Evolutionary conservation across 345 rosid genomes (phyloP), one percentile per base, ranked within the genome.

Genomic region (Ceriops tagal): DNA sequence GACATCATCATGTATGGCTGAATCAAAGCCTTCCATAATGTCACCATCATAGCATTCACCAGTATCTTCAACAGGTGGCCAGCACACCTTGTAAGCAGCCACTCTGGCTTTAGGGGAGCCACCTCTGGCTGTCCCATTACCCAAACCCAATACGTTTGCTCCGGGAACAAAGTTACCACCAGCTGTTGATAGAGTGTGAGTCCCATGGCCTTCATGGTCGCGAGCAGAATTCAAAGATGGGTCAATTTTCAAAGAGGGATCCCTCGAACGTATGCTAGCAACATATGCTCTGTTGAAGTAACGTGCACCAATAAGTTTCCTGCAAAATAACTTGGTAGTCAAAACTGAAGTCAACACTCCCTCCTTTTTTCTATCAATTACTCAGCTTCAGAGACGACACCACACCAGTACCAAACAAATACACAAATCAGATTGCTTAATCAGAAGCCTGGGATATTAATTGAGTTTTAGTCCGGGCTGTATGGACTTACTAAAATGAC

Each of bases 291-390:
- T 83, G 85, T 80, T 84, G 52, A 85, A 89, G 80, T 77, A 85
- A 72, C 78, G 85, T 53, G 82, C 86, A 30, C 95, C 95, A 5
- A 89, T 89, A 65, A 89, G 77, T 67, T 89, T 89, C 80, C 90
- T 87, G 75, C 30, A 5, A 56, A 6, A 9, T 49, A 31, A 21
- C 2, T 30, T 6, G 1, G 37, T 52, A n/a, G 6, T 31, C 20
- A 49, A 34, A 51, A 30, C 18, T 43, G 18, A 0, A 43, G 49
- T 43, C 16, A 13, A 43, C 18, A 43, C 4, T 11, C 37, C 37
- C 5, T 13, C 16, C 18, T 0, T 43, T 43, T 43, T 43, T 13
- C 1, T 4, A 13, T 43, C 9, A 34, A 34, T 34, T 34, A 8
- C 37, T 34, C 46, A 0, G 46, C 46, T 39, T 39, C 9, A 1